Percentiles rank a stretch among this genome's conserved stretches.
phyloP scores from a whole-genome alignment of 2,329 filamentous ascomycete genomes.

The Venturia oleaginea region DNA sequence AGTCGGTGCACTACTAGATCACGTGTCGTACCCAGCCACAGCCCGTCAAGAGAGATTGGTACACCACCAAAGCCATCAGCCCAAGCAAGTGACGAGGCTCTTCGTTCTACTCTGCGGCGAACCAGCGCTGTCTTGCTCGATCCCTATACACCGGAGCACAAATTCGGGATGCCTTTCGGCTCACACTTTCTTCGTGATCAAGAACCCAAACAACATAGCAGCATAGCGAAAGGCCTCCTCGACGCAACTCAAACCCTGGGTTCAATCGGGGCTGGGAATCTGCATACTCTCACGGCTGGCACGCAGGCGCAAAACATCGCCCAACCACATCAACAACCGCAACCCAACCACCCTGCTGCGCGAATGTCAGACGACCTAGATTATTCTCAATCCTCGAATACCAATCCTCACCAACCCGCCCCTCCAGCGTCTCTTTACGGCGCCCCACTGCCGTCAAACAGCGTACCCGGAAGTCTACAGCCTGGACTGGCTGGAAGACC shows the following conservation, averaged over 20 bases:
- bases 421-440: conserved; percentile 21
- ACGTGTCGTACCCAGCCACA: background rate
- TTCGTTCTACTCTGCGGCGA: background rate
- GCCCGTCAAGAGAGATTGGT: background rate
- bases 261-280: conserved; percentile 36
- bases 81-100: background rate
- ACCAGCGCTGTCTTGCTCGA: background rate
- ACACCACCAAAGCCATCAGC: background rate
- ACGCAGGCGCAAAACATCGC: conserved; percentile 16
- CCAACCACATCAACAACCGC: background rate
- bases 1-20: no score
- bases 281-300: conserved; percentile 30
- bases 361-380: conserved; percentile 3
- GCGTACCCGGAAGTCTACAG: conserved; percentile 53
- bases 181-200: background rate
- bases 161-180: background rate
- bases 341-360: background rate
- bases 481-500: conserved; percentile 45
- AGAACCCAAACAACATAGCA: background rate
- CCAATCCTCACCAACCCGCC: conserved; percentile 15
- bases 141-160: background rate
- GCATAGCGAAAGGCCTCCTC: conserved; percentile 29
- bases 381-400: conserved; percentile 5
- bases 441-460: conserved; percentile 24
- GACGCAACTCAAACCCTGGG: conserved; percentile 38